Percentiles rank a stretch among this genome's conserved stretches.
phyloP scores from a whole-genome alignment of 768 basidiomycete species.

The Mycena haematopus region DNA sequence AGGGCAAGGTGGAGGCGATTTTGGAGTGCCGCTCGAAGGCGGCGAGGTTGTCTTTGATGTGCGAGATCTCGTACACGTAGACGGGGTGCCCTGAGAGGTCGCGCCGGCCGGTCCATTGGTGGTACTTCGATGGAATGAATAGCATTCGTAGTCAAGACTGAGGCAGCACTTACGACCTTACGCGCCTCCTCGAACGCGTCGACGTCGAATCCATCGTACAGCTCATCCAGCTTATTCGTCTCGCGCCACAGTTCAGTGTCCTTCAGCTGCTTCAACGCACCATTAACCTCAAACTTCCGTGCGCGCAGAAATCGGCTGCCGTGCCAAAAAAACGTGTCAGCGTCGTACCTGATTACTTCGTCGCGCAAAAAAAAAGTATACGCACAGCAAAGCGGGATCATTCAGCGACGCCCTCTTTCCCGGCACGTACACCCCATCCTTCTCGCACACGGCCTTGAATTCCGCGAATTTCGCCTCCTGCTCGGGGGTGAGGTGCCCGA shows the following conservation, averaged over 20 bases:
- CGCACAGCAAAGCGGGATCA: constrained; percentile 54
- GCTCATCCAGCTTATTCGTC: constrained; percentile 48
- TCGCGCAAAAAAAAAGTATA: neutral
- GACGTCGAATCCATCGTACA: constrained; percentile 54
- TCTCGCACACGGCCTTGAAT: constrained; percentile 48
- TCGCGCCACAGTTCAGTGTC: constrained; percentile 58
- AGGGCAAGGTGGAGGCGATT: constrained; percentile 8
- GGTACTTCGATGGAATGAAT: constrained; percentile 41
- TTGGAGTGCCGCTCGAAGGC: constrained; percentile 49
- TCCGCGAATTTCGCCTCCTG: constrained; percentile 44
- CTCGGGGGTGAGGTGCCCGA: constrained; percentile 43
- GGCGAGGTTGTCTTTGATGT: constrained; percentile 48
- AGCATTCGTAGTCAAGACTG: too few species aligned
- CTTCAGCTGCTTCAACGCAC: constrained; percentile 58
- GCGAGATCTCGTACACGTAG: constrained; percentile 43
- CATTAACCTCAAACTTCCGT: constrained; percentile 53
- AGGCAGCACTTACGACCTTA: constrained; percentile 36
- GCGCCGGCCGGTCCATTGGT: constrained; percentile 62
- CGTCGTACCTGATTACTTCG: neutral
- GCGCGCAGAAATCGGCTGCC: constrained; percentile 68
- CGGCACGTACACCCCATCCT: constrained; percentile 44
- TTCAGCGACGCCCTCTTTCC: constrained; percentile 42
- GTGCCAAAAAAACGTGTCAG: neutral
- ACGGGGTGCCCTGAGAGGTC: constrained; percentile 47
- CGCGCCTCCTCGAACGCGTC: constrained; percentile 53